A percentile compares a stretch with the other conserved stretches of the same genome.
Evolutionary conservation across 192 early-diverging fungal species (phyloP).

Genomic region (Rhizophagus prolifer): DNA sequence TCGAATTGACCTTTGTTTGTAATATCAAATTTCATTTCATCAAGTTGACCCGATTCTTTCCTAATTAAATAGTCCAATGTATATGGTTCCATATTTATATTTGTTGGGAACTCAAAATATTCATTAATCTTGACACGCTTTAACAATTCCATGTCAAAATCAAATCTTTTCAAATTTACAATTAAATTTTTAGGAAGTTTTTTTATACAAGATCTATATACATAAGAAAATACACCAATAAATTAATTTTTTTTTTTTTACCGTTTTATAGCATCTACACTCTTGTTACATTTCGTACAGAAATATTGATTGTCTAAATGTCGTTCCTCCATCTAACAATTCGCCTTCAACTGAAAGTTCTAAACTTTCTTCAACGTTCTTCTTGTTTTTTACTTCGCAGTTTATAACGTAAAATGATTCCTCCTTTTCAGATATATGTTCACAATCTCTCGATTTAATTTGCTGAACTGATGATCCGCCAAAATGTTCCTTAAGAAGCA

Average conservation of each 20-base stretch:
- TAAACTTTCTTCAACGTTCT: slow-evolving; percentile 52
- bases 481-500: slow-evolving; percentile 52
- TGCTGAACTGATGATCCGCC: slow-evolving; percentile 60
- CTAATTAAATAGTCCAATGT: slow-evolving; percentile 43
- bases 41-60: slow-evolving; percentile 42
- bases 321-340: slow-evolving; percentile 50
- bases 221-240: not conserved
- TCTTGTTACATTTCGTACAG: slow-evolving; percentile 50
- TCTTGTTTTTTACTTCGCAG: slow-evolving; percentile 60
- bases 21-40: slow-evolving; percentile 23
- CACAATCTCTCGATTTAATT: slow-evolving; percentile 56
- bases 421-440: slow-evolving; percentile 52
- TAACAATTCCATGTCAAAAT: slow-evolving; percentile 58
- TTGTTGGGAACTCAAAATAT: slow-evolving; percentile 54
- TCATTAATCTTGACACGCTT: slow-evolving; percentile 61
- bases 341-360: slow-evolving; percentile 59
- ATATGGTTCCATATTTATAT: slow-evolving; percentile 58
- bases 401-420: slow-evolving; percentile 54
- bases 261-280: slow-evolving; percentile 61
- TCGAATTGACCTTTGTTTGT: slow-evolving; percentile 35
- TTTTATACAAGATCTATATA: slow-evolving; percentile 52
- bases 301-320: slow-evolving; percentile 51
- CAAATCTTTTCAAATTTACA: slow-evolving; percentile 65
- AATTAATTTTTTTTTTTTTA: not conserved
- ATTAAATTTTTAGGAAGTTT: slow-evolving; percentile 57